A percentile compares a stretch with the other conserved stretches of the same genome.
phyloP scores from a whole-genome alignment of 1,139 yeast species.

The Saccharomyces hybrid region DNA sequence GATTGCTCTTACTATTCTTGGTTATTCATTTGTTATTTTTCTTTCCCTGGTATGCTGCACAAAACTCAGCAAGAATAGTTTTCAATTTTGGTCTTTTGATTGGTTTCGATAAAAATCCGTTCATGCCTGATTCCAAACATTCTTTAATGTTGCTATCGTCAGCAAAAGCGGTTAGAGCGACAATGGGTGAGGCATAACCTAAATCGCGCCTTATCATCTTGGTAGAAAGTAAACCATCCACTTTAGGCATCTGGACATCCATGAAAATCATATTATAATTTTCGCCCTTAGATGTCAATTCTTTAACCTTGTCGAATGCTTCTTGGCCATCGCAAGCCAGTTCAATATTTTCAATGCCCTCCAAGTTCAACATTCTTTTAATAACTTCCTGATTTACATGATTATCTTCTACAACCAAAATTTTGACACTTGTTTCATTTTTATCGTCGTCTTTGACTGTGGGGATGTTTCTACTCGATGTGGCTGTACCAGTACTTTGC shows the following conservation, averaged over 20 bases:
- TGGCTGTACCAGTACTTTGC: constrained; percentile 36
- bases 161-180: constrained; percentile 91
- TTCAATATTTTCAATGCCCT: constrained; percentile 63
- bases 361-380: constrained; percentile 70
- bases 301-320: constrained; percentile 59
- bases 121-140: constrained; percentile 78
- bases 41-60: background rate
- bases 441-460: constrained; percentile 6
- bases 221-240: constrained; percentile 83
- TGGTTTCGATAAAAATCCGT: constrained; percentile 83
- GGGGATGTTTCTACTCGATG: constrained; percentile 22
- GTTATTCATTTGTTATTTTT: background rate
- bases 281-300: constrained; percentile 34
- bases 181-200: constrained; percentile 65
- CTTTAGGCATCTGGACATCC: constrained; percentile 96
- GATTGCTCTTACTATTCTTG: background rate
- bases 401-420: constrained; percentile 90
- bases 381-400: constrained; percentile 86
- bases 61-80: constrained; percentile 36
- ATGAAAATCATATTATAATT: constrained; percentile 70
- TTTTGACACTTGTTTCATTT: constrained; percentile 34
- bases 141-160: constrained; percentile 76
- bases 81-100: constrained; percentile 62
- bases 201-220: constrained; percentile 58
- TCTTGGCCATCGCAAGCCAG: constrained; percentile 88